Base-by-base conservation (phyloP, 1,284 basidiomycete genomes). In the Apiotrichum gamsii region DNA sequence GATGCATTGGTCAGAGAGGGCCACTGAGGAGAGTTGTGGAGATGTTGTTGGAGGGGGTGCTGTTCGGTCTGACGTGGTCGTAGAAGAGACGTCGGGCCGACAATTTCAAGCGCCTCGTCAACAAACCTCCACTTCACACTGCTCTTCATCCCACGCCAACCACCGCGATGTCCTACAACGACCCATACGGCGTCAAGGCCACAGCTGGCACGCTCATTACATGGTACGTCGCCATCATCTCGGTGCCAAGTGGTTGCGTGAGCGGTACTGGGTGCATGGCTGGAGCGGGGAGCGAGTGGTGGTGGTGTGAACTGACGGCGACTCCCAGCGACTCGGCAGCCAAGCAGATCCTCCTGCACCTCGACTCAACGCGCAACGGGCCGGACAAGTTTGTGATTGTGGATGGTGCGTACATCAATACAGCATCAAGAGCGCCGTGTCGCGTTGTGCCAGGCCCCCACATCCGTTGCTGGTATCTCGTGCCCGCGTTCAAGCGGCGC, bases 251-350 rank as follows among this genome's bases (percentile, higher is more conserved):
- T n/a, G n/a, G n/a, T n/a, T n/a, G n/a, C n/a, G n/a, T n/a, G n/a
- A n/a, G n/a, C n/a, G n/a, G n/a, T n/a, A n/a, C n/a, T n/a, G n/a
- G n/a, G n/a, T n/a, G n/a, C n/a, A n/a, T 18, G 2, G 8, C 11
- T 2, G 11, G 4, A 10, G 18, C n/a, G 18, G 23, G 8, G 28
- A 15, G 18, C 3, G 23, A 40, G 28, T 3, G 16, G 8, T 5
- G 6, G 11, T 19, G 6, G 4, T 14, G 8, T 13, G 14, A 34
- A 25, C 47, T 44, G 43, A 49, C 40, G 15, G 6, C 6, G 25
- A 28, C 41, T n/a, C n/a, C n/a, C n/a, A 69, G 65, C 51, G 69
- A 70, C 51, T 65, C 63, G 28, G 67, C 69, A 9, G 69, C 69
- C 5, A 70, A 69, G 51, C 67, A 69, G 51, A 70, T 70, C 42